phyloP scores from a whole-genome alignment of 257 asterid species.

The Solanum appendiculatum region DNA sequence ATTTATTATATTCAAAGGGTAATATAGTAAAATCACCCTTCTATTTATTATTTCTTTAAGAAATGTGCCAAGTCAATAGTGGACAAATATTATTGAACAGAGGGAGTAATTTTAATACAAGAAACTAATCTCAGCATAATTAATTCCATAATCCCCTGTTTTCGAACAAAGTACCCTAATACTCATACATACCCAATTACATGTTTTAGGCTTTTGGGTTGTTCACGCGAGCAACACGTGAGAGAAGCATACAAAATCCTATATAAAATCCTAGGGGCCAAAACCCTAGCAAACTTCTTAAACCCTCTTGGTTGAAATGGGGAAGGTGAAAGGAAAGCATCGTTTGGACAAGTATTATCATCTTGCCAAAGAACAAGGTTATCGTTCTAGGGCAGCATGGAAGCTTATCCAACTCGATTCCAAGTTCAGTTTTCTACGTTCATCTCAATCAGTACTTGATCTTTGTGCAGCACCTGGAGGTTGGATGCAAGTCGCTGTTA shows the following conservation, averaged over 20 bases:
- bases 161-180: not conserved
- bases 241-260: not conserved
- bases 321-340: conserved; percentile 89
- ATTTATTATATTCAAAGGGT: too few species aligned
- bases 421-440: conserved; percentile 58
- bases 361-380: conserved; percentile 87
- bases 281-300: not conserved
- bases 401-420: conserved; percentile 82
- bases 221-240: not conserved
- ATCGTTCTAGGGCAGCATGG: conserved; percentile 92
- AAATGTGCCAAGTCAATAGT: too few species aligned
- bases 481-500: conserved; percentile 91
- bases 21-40: too few species aligned
- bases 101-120: too few species aligned
- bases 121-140: too few species aligned
- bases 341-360: conserved; percentile 77
- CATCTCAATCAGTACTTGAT: conserved; percentile 73
- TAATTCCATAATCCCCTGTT: too few species aligned
- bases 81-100: too few species aligned
- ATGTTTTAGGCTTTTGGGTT: not conserved
- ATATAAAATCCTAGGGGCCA: not conserved
- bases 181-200: not conserved
- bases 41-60: too few species aligned
- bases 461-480: conserved; percentile 99
- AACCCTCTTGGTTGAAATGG: conserved; percentile 35